Evolutionary conservation across 257 asterid genomes (phyloP).

Genomic region (Eustoma russellianum): DNA sequence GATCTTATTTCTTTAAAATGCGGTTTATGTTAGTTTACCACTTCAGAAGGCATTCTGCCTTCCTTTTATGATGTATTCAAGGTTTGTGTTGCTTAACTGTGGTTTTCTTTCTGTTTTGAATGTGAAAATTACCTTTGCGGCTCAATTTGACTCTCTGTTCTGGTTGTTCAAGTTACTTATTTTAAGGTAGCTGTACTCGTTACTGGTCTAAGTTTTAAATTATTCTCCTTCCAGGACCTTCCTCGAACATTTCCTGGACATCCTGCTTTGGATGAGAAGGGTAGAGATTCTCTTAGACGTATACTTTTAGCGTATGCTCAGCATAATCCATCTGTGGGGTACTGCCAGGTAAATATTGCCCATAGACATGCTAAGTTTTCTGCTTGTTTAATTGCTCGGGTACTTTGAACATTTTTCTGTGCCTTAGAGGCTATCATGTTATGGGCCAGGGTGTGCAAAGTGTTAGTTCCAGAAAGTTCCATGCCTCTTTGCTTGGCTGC

Average conservation of each 20-base stretch:
- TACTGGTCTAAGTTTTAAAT: constrained; percentile 17
- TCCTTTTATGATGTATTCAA: constrained; percentile 10
- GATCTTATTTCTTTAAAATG: constrained; percentile 16
- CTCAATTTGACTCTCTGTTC: not conserved
- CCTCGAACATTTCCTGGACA: constrained; percentile 95
- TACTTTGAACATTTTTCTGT: too few species aligned
- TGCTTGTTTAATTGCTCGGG: too few species aligned
- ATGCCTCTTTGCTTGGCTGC: too few species aligned
- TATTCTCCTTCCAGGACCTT: constrained; percentile 56
- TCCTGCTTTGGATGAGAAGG: constrained; percentile 82
- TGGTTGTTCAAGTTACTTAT: constrained; percentile 7
- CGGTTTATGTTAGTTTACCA: not conserved
- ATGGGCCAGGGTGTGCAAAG: too few species aligned
- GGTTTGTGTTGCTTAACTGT: not conserved
- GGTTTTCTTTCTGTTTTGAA: constrained; percentile 1
- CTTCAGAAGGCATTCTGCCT: constrained; percentile 1
- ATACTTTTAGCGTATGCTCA: constrained; percentile 80
- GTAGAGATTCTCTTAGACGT: constrained; percentile 76
- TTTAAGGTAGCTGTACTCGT: constrained; percentile 4
- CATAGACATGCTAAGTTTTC: constrained; percentile 8
- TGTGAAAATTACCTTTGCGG: constrained; percentile 5
- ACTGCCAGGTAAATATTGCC: constrained; percentile 64
- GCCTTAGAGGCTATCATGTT: too few species aligned
- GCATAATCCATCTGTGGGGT: constrained; percentile 92
- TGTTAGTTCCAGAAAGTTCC: too few species aligned